Evolutionary conservation across 495 filamentous ascomycete genomes (phyloP).

Genomic region (Aeminium ludgeri): DNA sequence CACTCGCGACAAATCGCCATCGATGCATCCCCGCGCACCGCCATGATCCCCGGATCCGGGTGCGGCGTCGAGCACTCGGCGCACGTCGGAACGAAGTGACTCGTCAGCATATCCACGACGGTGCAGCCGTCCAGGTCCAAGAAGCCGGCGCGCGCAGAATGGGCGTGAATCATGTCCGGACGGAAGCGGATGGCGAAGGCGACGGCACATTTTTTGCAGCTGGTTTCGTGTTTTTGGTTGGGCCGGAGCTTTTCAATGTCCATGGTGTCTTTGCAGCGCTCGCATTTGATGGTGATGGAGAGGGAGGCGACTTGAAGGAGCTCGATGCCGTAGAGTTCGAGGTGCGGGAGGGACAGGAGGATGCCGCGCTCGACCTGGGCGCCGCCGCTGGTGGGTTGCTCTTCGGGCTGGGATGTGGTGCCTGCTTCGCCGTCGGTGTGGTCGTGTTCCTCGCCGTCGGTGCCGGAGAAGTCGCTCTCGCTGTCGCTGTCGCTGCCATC

Average conservation of each 20-base stretch:
- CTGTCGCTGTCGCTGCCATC: constrained; percentile 20
- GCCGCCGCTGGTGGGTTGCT: constrained; percentile 14
- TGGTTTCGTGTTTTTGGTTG: constrained; percentile 22
- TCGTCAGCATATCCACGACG: constrained; percentile 63
- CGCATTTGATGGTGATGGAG: constrained; percentile 64
- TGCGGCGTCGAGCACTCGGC: constrained; percentile 56
- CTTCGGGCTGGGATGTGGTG: constrained; percentile 21
- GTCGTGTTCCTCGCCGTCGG: constrained; percentile 28
- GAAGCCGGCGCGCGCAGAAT: constrained; percentile 64
- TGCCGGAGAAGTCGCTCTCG: constrained; percentile 21
- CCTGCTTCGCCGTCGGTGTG: too few relatives aligned
- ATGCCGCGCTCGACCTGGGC: constrained; percentile 43
- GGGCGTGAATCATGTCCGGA: constrained; percentile 57
- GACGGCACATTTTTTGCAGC: constrained; percentile 66
- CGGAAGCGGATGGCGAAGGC: constrained; percentile 53
- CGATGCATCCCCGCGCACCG: constrained; percentile 59
- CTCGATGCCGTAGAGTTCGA: constrained; percentile 71
- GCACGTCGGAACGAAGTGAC: constrained; percentile 72
- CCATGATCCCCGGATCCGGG: constrained; percentile 43
- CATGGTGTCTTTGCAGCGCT: constrained; percentile 61
- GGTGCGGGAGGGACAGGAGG: constrained; percentile 62
- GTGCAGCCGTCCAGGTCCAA: constrained; percentile 67
- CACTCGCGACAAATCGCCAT: constrained; percentile 69
- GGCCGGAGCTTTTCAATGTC: constrained; percentile 52
- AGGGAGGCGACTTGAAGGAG: constrained; percentile 54